Base-by-base conservation (phyloP, 208 protist genomes). In the Angomonas ambiguus region DNA sequence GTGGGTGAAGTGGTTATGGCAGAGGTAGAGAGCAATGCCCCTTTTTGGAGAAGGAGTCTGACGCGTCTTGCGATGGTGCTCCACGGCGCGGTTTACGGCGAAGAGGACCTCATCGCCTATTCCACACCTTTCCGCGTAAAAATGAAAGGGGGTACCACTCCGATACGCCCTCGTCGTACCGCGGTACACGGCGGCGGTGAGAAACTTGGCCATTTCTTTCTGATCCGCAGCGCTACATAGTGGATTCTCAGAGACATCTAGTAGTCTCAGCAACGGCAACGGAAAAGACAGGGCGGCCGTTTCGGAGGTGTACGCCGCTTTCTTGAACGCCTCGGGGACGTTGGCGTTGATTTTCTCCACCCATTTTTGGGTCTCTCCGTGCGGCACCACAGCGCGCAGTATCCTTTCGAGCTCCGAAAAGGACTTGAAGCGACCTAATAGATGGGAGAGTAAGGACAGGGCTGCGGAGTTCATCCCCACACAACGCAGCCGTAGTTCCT, bases 1-100 rank as follows among this genome's bases (percentile, higher is more conserved):
- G 13, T 42, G 56, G 30, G 56, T 41, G 30, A 62, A 22, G 30
- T 62, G 24, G 31, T 62, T 62, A 35, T 62, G 56, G 16, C 56
- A 6, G 33, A 62, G 28, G 30, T 62, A 62, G 30, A 62, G 56
- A 6, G 56, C 5, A 5, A n/a, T n/a, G n/a, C n/a, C n/a, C n/a
- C n/a, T n/a, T n/a, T n/a, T n/a, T n/a, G n/a, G n/a, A n/a, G n/a
- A n/a, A n/a, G n/a, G n/a, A n/a, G n/a, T n/a, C n/a, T n/a, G n/a
- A n/a, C n/a, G n/a, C n/a, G n/a, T n/a, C n/a, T n/a, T n/a, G n/a
- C 13, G 35, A 13, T 41, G 35, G 35, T 18, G 35, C 5, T 13
- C 35, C 35, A 41, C 13, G 8, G 13, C 13, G 8, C 35, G 5
- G 13, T 18, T 41, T 41, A 5, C 35, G 8, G 8, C 13, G 8